phyloP scores from a whole-genome alignment of 805 yeast genomes.

The Jamesozyma lodderae region DNA sequence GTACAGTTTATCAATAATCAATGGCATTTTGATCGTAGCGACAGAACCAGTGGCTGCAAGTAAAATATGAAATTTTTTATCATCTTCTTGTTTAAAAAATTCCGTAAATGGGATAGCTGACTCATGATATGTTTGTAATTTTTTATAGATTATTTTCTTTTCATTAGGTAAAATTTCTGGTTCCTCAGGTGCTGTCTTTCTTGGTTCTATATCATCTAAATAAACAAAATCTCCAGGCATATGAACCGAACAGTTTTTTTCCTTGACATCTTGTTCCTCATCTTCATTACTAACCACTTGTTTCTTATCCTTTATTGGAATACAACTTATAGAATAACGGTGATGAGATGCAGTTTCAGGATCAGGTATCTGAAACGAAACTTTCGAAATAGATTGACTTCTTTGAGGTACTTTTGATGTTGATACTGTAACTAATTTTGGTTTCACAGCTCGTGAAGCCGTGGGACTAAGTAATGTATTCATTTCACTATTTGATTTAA shows the following conservation, averaged over 20 bases:
- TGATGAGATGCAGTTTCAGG: background rate
- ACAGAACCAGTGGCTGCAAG: constrained; percentile 95
- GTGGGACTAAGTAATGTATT: too few species aligned
- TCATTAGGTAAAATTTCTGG: constrained; percentile 4
- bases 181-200: background rate
- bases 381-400: too few species aligned
- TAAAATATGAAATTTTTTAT: constrained; percentile 76
- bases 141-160: constrained; percentile 2
- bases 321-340: background rate
- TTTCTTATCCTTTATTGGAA: constrained; percentile 5
- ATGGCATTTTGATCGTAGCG: constrained; percentile 88
- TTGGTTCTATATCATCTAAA: constrained; percentile 10
- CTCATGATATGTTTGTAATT: constrained; percentile 6
- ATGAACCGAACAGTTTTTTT: constrained; percentile 26
- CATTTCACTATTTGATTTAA: too few species aligned
- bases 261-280: constrained; percentile 11
- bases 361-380: constrained; percentile 1
- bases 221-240: constrained; percentile 32
- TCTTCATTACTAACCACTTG: background rate
- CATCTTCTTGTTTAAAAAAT: constrained; percentile 63
- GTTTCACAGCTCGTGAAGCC: too few species aligned
- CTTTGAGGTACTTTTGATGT: too few species aligned
- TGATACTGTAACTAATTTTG: too few species aligned
- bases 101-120: constrained; percentile 70
- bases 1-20: constrained; percentile 77